Evolutionary conservation across 306 rosid genomes (phyloP).

Genomic region (Astragalus membranaceus): DNA sequence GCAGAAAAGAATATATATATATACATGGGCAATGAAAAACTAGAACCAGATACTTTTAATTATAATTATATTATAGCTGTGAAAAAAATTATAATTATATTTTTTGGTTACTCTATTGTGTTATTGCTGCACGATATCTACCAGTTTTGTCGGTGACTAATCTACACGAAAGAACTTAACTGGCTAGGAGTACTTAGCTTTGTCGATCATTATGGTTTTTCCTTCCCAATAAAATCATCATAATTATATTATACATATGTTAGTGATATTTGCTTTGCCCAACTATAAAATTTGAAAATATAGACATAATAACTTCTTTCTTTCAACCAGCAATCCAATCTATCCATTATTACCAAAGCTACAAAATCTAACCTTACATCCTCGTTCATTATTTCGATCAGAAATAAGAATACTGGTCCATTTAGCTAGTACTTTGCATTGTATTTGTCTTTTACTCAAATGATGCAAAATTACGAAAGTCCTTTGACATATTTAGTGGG

Average conservation of each 20-base stretch:
- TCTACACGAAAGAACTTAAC: too few species aligned
- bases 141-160: too few species aligned
- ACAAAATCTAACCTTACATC: constrained; percentile 15
- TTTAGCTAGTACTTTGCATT: background rate
- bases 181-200: too few species aligned
- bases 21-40: constrained; percentile 31
- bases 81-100: too few species aligned
- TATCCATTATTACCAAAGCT: constrained; percentile 8
- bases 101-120: too few species aligned
- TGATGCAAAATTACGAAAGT: too few species aligned
- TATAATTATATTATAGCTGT: background rate
- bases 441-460: too few species aligned
- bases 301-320: constrained; percentile 9
- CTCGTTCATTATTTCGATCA: constrained; percentile 13
- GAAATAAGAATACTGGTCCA: background rate
- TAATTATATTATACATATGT: background rate
- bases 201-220: too few species aligned
- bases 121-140: too few species aligned
- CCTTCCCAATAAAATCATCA: too few species aligned
- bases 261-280: background rate
- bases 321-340: constrained; percentile 15
- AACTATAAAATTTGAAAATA: constrained; percentile 14
- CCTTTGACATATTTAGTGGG: too few species aligned
- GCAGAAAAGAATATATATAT: background rate
- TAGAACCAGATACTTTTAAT: constrained; percentile 37